Evolutionary conservation across 768 basidiomycete genomes (phyloP).

Genomic region (Mycena pura): DNA sequence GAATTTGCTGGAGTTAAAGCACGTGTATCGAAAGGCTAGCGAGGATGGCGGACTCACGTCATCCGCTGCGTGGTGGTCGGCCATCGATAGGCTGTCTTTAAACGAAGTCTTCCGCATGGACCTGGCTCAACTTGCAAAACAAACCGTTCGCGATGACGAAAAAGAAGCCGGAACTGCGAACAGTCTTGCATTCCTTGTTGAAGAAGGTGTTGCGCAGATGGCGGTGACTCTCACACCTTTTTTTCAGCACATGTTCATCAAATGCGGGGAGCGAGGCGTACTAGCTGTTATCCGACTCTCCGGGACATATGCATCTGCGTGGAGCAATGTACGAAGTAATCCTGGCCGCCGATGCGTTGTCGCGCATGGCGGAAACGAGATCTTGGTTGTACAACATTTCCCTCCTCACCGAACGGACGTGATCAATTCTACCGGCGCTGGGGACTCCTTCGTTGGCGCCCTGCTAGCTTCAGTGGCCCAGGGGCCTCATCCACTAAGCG

Average conservation of each 20-base stretch:
- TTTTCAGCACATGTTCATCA: conserved; percentile 84
- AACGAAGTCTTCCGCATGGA: conserved; percentile 70
- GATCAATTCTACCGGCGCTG: conserved; percentile 89
- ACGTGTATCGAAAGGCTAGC: conserved; percentile 54
- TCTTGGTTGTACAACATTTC: conserved; percentile 76
- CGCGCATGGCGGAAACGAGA: conserved; percentile 53
- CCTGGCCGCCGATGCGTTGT: conserved; percentile 56
- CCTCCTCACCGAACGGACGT: conserved; percentile 56
- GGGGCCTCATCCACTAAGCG: conserved; percentile 52
- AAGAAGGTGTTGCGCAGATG: conserved; percentile 79
- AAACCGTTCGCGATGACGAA: conserved; percentile 46
- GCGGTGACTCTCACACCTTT: conserved; percentile 84
- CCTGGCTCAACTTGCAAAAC: conserved; percentile 64
- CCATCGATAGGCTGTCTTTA: conserved; percentile 69
- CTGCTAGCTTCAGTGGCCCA: conserved; percentile 69
- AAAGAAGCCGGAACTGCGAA: conserved; percentile 36
- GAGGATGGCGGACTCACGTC: conserved; percentile 50
- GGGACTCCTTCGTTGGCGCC: conserved; percentile 89
- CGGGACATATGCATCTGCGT: conserved; percentile 52
- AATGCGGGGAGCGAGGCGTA: conserved; percentile 78
- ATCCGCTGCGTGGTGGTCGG: conserved; percentile 67
- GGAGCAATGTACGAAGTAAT: conserved; percentile 59
- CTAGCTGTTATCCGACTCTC: conserved; percentile 65
- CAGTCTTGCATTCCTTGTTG: conserved; percentile 67
- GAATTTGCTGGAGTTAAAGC: conserved; percentile 79